Conservation (phyloP, 768 basidiomycete species). For the Tricholoma hemisulphureum region DNA sequence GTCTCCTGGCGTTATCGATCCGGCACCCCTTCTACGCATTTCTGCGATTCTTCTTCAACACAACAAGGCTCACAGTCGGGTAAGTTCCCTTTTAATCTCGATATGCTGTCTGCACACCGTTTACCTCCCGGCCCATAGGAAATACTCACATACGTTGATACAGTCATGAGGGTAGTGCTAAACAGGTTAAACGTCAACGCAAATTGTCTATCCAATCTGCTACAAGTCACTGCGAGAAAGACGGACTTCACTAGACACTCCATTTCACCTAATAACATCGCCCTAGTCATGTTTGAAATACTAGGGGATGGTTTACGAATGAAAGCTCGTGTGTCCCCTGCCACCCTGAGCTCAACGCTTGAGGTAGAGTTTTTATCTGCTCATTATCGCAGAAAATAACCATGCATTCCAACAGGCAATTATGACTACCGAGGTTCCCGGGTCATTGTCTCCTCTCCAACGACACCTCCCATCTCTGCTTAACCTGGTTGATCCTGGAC, state of each 20-base stretch:
- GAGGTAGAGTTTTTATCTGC: slow-evolving; percentile 42
- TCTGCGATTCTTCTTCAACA: slow-evolving; percentile 53
- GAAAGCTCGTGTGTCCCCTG: slow-evolving; percentile 48
- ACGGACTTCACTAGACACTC: slow-evolving; percentile 22
- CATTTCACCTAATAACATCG: slow-evolving; percentile 32
- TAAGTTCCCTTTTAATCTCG: slow-evolving; percentile 25
- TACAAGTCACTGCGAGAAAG: slow-evolving; percentile 49
- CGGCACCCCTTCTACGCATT: slow-evolving; percentile 54
- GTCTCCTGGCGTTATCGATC: slow-evolving; percentile 46
- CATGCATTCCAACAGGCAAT: slow-evolving; percentile 18
- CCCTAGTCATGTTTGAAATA: slow-evolving; percentile 48
- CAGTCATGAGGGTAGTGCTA: slow-evolving; percentile 53
- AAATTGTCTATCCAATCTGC: slow-evolving; percentile 42
- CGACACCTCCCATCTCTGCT: slow-evolving; percentile 34
- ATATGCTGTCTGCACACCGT: background rate
- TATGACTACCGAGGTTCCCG: slow-evolving; percentile 26
- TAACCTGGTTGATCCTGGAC: slow-evolving; percentile 48
- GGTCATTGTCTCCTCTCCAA: slow-evolving; percentile 26
- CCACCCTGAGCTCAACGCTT: slow-evolving; percentile 48
- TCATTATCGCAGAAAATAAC: background rate
- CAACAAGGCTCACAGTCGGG: slow-evolving; percentile 58
- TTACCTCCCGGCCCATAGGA: slow-evolving; percentile 40
- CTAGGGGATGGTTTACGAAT: slow-evolving; percentile 51
- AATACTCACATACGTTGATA: slow-evolving; percentile 56
- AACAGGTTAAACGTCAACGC: slow-evolving; percentile 48